A percentile compares a stretch with the other conserved stretches of the same genome.
Evolutionary conservation across 139 green algal genomes (phyloP).

Genomic region (Monoraphidium neglectum): DNA sequence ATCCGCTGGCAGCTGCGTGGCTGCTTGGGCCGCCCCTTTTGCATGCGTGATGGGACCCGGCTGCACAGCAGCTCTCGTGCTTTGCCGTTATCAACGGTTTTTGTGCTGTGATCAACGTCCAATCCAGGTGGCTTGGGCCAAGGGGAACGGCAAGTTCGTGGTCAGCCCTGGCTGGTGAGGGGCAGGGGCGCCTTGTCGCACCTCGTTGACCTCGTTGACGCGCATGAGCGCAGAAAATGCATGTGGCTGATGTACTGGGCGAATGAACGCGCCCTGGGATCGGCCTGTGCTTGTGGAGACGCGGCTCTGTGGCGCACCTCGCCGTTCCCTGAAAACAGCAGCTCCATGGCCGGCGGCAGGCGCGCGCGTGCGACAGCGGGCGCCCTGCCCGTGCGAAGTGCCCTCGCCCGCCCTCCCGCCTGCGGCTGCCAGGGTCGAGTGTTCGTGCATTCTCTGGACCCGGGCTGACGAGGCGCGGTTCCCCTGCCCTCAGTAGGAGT

Average conservation of each 20-base stretch:
- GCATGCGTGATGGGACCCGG: neutral
- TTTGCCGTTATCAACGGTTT: too few species aligned
- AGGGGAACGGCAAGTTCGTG: constrained; percentile 38
- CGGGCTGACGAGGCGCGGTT: constrained; percentile 60
- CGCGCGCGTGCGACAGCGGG: neutral
- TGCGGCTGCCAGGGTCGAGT: constrained; percentile 55
- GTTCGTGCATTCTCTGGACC: constrained; percentile 64
- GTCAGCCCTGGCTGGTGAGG: constrained; percentile 56
- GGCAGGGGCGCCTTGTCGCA: neutral
- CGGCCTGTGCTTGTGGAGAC: neutral
- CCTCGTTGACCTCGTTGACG: neutral
- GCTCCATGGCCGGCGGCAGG: neutral
- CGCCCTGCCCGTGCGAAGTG: neutral
- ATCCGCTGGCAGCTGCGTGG: neutral
- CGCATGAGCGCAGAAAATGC: too few species aligned
- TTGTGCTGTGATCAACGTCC: neutral
- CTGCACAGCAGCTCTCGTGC: too few species aligned
- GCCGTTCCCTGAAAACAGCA: neutral
- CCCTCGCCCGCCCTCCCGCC: neutral
- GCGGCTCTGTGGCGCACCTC: neutral
- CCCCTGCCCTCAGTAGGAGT: constrained; percentile 20
- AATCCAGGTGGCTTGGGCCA: constrained; percentile 52
- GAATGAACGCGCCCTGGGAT: too few species aligned
- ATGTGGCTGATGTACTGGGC: neutral
- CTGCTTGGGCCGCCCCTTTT: neutral